Evolutionary conservation across 345 rosid genomes (phyloP), one percentile per base, ranked within the genome.

Genomic region (Lepidium didymum): DNA sequence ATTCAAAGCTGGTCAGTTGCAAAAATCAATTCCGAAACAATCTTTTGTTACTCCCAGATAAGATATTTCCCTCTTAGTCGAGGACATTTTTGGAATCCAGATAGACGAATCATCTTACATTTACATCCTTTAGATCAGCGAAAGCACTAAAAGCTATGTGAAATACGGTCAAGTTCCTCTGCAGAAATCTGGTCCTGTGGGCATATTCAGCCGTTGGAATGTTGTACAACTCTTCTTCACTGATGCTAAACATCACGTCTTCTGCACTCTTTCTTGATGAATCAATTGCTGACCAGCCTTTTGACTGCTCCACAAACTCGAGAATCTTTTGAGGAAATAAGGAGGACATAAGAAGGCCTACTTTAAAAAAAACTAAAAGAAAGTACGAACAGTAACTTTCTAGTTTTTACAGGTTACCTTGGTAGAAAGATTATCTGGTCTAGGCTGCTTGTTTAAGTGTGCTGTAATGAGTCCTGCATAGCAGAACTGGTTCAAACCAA

Each of bases 401-500:
- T 55, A 19, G 29, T 23, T 15, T 31, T 37, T 27, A 3, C 59
- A 18, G 71, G 21, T 58, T 82, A 89, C 99, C 83, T 84, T 94
- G 74, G 81, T 42, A 16, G 91, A 81, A 43, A 84, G 72, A 73
- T 89, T 87, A 62, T 86, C 86, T 33, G 87, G 74, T 70, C 81
- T 41, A 31, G 97, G 90, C 8, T 25, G 77, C 81, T 85, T 89
- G 83, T 89, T 91, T 77, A 83, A 49, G 79, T 91, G 88, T 21
- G 95, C 97, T 58, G 81, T 54, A 68, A 94, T 91, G 55, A 94
- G 93, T 57, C 96, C 99, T 59, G 99, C 97, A 75, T 94, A 91
- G 81, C 97, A 94, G 84, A 87, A 94, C 81, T 84, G 87, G 83
- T 94, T 86, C 77, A 94, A 85, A 62, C 83, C 96, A 67, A 84